Base-by-base conservation (phyloP, 768 basidiomycete genomes). In the Crassisporium funariophilum region DNA sequence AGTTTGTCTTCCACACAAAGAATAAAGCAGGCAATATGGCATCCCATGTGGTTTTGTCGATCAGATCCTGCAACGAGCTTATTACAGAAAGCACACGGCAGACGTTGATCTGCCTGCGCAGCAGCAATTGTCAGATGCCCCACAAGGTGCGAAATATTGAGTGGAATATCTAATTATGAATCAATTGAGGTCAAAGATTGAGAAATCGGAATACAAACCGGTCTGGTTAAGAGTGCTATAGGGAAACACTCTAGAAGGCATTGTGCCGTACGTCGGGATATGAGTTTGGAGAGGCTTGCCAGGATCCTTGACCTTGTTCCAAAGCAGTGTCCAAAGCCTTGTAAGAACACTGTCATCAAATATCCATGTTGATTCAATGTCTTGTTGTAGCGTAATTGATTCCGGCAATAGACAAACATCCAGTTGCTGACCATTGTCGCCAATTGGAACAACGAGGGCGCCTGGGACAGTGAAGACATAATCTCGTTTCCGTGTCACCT, bases 1-100 rank as follows among this genome's bases (percentile, higher is more conserved):
- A 44, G 46, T 35, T 38, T 21, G 12, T 47, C 1, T 33, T 19
- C 35, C 2, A n/a, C 40, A 35, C 11, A 56, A 43, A 36, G n/a
- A n/a, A n/a, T n/a, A n/a, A n/a, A n/a, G n/a, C n/a, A n/a, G n/a
- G n/a, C n/a, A n/a, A 61, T 54, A 27, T 61, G 59, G 12, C 29
- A 22, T 5, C 59, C 57, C 38, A 61, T 51, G 19, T 61, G 59
- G 17, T 56, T 57, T 25, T 58, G 56, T 4, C 50, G 52, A 13
- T 56, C 46, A 15, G 44, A 15, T 5, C 33, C 38, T 2, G 43
- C n/a, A 11, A 57, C 29, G 5, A 25, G 33, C 9, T 41, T 15
- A 1, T 22, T 20, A 39, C 56, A 60, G 17, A 60, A 36, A 1
- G 10, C 13, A 23, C 56, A 60, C 20, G 47, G 16, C 29, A 46